phyloP scores from a whole-genome alignment of 805 yeast genomes.

The Candida sphagnicola region DNA sequence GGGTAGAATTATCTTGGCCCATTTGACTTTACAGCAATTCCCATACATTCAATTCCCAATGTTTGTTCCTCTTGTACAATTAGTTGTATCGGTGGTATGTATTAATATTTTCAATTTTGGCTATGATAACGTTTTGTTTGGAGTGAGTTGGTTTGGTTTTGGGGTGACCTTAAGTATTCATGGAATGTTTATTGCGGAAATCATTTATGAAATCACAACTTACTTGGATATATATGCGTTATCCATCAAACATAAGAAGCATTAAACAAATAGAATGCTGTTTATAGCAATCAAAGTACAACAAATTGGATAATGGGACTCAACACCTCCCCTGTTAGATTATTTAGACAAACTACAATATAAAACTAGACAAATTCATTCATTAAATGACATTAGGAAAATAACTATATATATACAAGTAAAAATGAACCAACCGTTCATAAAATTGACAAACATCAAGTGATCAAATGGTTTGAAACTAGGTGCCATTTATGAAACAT shows the following conservation, averaged over 20 bases:
- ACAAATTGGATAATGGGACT: no score
- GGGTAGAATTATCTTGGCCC: constrained; percentile 88
- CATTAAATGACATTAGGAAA: constrained; percentile 1
- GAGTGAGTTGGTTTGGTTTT: constrained; percentile 61
- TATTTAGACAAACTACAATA: not conserved
- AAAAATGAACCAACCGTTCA: not conserved
- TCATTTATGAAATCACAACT: constrained; percentile 73
- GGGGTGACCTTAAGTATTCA: constrained; percentile 67
- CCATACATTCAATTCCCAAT: constrained; percentile 72
- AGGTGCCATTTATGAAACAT: not conserved
- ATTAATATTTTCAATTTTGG: constrained; percentile 22
- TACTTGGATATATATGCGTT: constrained; percentile 84
- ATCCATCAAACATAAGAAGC: constrained; percentile 74
- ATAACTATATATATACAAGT: constrained; percentile 1
- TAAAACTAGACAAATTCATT: not conserved
- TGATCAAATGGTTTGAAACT: no score
- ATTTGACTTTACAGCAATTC: constrained; percentile 73
- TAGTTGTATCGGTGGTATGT: constrained; percentile 20
- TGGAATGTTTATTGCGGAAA: constrained; percentile 68
- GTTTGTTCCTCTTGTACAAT: constrained; percentile 57
- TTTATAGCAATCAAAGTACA: not conserved
- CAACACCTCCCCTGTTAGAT: not conserved
- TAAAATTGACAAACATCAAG: no score
- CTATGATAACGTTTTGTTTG: constrained; percentile 40
- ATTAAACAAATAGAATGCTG: constrained; percentile 10